Evolutionary conservation across 192 early-diverging fungal species (phyloP).

Genomic region (Coemansia sp.): DNA sequence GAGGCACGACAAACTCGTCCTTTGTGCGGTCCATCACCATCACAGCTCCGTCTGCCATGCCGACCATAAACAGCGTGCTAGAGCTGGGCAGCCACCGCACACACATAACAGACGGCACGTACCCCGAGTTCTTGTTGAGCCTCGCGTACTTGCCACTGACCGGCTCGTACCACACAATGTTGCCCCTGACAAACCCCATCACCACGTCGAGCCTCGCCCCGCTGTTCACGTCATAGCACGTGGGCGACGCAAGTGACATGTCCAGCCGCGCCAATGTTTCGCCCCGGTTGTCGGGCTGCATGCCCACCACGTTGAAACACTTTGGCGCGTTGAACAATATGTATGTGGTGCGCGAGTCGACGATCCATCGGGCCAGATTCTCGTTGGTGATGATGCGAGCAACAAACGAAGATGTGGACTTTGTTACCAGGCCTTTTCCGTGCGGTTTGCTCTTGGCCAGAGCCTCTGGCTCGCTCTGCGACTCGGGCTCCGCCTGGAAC

Average conservation of each 20-base stretch:
- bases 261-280: conserved; percentile 79
- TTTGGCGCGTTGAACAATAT: conserved; percentile 41
- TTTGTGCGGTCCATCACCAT: conserved; percentile 83
- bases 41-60: conserved; percentile 80
- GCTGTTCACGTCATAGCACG: conserved; percentile 83
- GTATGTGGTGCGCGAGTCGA: conserved; percentile 16
- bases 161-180: conserved; percentile 82
- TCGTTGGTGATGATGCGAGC: conserved; percentile 70
- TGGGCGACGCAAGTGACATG: conserved; percentile 73
- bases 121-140: conserved; percentile 76
- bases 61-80: conserved; percentile 79
- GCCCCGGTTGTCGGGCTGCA: conserved; percentile 38
- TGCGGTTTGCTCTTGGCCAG: conserved; percentile 33
- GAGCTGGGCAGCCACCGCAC: conserved; percentile 90
- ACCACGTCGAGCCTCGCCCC: conserved; percentile 78
- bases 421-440: conserved; percentile 67
- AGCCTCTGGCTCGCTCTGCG: neutral
- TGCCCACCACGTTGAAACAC: conserved; percentile 18
- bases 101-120: conserved; percentile 71
- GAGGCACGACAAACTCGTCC: conserved; percentile 66
- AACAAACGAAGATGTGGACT: conserved; percentile 74
- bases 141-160: conserved; percentile 82
- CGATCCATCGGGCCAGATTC: conserved; percentile 56
- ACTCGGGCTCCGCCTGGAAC: conserved; percentile 1
- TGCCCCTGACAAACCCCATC: conserved; percentile 81